Evolutionary conservation across 2,329 filamentous ascomycete genomes (phyloP).

Genomic region (Aspergillus sp.): DNA sequence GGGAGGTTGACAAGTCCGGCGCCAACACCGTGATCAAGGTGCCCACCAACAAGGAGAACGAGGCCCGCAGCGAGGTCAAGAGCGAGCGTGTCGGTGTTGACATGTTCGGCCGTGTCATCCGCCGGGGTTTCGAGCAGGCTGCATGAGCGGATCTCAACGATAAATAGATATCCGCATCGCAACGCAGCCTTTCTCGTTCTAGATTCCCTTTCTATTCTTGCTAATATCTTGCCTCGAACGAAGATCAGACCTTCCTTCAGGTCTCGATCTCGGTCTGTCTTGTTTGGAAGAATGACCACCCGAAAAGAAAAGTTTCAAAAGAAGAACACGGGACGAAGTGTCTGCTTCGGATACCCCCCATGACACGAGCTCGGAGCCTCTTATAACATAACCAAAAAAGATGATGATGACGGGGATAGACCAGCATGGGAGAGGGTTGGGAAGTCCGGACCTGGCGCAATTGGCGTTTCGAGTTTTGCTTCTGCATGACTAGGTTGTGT

Average conservation of each 20-base stretch:
- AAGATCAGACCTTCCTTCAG: constrained; percentile 3
- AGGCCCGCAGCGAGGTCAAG: constrained; percentile 93
- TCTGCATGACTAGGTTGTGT: constrained; percentile 19
- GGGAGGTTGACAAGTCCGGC: constrained; percentile 67
- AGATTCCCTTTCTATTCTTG: constrained; percentile 17
- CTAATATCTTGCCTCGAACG: constrained; percentile 17
- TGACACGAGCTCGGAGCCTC: constrained; percentile 18
- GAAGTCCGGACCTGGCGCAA: constrained; percentile 29
- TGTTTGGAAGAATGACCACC: not conserved
- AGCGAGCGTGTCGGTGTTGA: constrained; percentile 78
- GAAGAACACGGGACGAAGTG: constrained; percentile 11
- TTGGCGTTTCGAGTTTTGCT: constrained; percentile 30
- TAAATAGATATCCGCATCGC: not conserved
- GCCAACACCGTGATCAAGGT: constrained; percentile 63
- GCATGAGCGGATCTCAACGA: constrained; percentile 47
- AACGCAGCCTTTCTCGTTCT: constrained; percentile 7
- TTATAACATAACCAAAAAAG: constrained; percentile 8
- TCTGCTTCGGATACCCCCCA: constrained; percentile 10
- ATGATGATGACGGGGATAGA: constrained; percentile 24
- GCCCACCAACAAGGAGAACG: constrained; percentile 93
- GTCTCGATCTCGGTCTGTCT: constrained; percentile 11
- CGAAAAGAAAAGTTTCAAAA: constrained; percentile 1
- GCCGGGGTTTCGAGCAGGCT: constrained; percentile 82
- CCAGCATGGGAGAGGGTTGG: constrained; percentile 23
- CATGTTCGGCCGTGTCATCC: constrained; percentile 65